Base-by-base conservation (phyloP, 768 basidiomycete species). In the Collybia mongolica region DNA sequence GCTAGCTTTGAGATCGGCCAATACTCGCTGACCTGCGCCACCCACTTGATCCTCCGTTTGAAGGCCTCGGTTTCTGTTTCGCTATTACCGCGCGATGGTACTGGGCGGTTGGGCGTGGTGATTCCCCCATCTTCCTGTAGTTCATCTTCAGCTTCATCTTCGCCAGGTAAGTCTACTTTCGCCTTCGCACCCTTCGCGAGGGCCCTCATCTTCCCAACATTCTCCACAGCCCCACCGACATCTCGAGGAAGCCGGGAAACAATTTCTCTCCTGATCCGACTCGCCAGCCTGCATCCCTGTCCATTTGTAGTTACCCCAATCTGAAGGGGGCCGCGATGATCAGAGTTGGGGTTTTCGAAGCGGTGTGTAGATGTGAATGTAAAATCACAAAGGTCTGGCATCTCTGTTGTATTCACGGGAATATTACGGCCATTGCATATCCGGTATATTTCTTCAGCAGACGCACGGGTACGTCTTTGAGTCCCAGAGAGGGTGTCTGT, bases 21-120 rank as follows among this genome's bases (percentile, higher is more conserved):
- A 65, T 97, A 98, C 65, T 98, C 95, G 75, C 93, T 95, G 58
- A 98, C 81, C 64, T 98, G 96, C 0, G 93, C 86, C 2, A 97
- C 86, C 92, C 93, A 98, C 65, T 87, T 83, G 81, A 97, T 90
- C 14, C 89, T 75, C 26, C 93, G 76, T 50, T 69, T 74, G 46
- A 79, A 71, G 20, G 64, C 70, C 54, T 88, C 86, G 1, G 55
- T 38, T 6, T 58, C 65, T 3, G 67, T 74, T 64, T 76, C 74
- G 23, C 65, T 59, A 2, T 47, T 45, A 38, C 57, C 65, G 36
- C 83, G 71, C 41, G 80, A 72, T 0, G 83, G 77, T 1, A 90
- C 84, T 0, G 87, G 89, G n/a, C 69, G 64, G 54, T 90, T 90
- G 17, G 88, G 88, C 0, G 85, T 89, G 9, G 70, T 58, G 6